Percentiles rank a stretch among this genome's conserved stretches.
phyloP scores from a whole-genome alignment of 106 monocot genomes.

The Ottelia alismoides region DNA sequence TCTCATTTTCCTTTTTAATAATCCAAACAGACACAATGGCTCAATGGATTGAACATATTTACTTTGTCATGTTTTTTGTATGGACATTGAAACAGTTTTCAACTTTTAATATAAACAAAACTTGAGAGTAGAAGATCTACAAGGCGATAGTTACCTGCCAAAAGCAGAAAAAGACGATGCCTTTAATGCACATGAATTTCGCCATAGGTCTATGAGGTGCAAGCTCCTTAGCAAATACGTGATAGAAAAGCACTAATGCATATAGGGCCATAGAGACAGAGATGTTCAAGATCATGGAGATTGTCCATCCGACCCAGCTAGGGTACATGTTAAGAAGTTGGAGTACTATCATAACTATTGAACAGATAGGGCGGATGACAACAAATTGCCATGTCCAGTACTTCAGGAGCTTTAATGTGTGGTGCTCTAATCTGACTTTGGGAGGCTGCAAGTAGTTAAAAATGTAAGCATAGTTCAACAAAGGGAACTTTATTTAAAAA shows the following conservation, averaged over 20 bases:
- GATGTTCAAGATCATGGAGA: slow-evolving; percentile 76
- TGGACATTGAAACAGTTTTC: too few species aligned
- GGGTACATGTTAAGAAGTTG: slow-evolving; percentile 65
- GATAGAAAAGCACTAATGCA: slow-evolving; percentile 87
- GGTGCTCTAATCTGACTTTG: slow-evolving; percentile 63
- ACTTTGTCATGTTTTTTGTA: too few species aligned
- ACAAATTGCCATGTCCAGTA: slow-evolving; percentile 99
- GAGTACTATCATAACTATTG: slow-evolving; percentile 70
- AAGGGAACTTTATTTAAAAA: too few species aligned
- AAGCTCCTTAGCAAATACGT: slow-evolving; percentile 93
- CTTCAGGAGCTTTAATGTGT: slow-evolving; percentile 71
- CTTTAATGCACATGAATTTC: slow-evolving; percentile 97
- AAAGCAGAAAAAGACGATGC: slow-evolving; percentile 96
- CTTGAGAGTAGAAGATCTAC: too few species aligned
- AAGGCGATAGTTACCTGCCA: slow-evolving; percentile 99
- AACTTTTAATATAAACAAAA: too few species aligned
- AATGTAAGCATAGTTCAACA: too few species aligned
- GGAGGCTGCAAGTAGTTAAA: slow-evolving; percentile 33
- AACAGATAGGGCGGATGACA: slow-evolving; percentile 70
- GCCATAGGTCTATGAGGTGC: slow-evolving; percentile 85
- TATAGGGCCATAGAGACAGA: slow-evolving; percentile 96
- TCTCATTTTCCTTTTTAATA: too few species aligned
- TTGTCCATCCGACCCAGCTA: slow-evolving; percentile 75
- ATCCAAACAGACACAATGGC: too few species aligned
- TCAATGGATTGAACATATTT: too few species aligned